A percentile compares a stretch with the other conserved stretches of the same genome.
Evolutionary conservation across 257 asterid genomes (phyloP).

Genomic region (Ilex asprella): DNA sequence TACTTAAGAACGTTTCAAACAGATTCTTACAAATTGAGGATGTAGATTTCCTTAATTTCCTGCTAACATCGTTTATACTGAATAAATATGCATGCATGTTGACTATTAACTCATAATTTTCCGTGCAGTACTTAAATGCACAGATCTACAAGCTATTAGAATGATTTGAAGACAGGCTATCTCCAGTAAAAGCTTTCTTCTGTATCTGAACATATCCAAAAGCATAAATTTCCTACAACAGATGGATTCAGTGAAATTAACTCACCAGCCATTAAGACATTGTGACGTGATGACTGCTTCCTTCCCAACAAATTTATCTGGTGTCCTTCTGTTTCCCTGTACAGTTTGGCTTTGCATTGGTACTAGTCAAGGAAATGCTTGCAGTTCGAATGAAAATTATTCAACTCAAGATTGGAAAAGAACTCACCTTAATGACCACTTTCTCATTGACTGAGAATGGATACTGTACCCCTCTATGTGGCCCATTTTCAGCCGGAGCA

Average conservation of each 20-base stretch:
- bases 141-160: slow-evolving; percentile 5
- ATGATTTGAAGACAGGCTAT: slow-evolving; percentile 1
- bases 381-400: not conserved
- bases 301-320: slow-evolving; percentile 94
- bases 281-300: slow-evolving; percentile 92
- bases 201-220: not conserved
- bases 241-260: not conserved
- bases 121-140: slow-evolving; percentile 2
- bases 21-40: no score
- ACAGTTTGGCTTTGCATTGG: slow-evolving; percentile 8
- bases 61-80: not conserved
- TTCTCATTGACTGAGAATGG: slow-evolving; percentile 92
- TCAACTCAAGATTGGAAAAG: not conserved
- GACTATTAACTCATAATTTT: not conserved
- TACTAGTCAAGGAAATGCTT: not conserved
- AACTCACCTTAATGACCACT: slow-evolving; percentile 75
- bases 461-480: slow-evolving; percentile 59
- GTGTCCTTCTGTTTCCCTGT: slow-evolving; percentile 98
- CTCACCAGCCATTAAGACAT: slow-evolving; percentile 98
- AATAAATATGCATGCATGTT: not conserved
- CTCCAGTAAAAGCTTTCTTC: not conserved
- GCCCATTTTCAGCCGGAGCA: slow-evolving; percentile 55
- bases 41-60: no score
- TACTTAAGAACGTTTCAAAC: no score
- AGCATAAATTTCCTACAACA: not conserved